Base-by-base conservation (phyloP, 768 basidiomycete genomes). In the Chalciporus piperatus region DNA sequence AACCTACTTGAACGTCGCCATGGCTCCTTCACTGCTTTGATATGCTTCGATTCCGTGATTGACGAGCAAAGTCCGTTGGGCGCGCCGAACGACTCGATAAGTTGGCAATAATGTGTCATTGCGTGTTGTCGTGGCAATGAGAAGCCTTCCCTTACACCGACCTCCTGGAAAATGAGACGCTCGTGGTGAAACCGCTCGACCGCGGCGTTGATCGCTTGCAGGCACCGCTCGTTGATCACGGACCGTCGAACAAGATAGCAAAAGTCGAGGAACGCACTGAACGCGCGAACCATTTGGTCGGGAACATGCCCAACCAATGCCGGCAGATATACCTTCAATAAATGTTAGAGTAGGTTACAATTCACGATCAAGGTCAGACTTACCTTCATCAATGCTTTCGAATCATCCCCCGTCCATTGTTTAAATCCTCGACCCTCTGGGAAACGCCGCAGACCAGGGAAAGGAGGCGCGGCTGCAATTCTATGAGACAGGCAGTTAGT, bases 331-430 rank as follows among this genome's bases (percentile, higher is more conserved):
- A 16, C 33, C 45, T 19, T 47, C 46, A 17, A 70, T 66, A 1
- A 62, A 62, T 11, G 60, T 46, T 3, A 69, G 48, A 49, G 60
- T 68, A 10, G 32, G 10, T 30, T 44, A 30, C 13, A 30, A 30
- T 19, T 4, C 25, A 25, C 25, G 25, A 25, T 25, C 13, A 1
- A 25, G 25, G 25, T 25, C 46, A 9, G n/a, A 51, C 40, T 10
- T 27, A 71, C 71, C 65, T 73, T 74, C 69, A 74, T 74, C 6
- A 74, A 46, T 0, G 61, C 70, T 25, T 74, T 74, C 2, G 68
- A 74, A 22, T 74, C 67, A 37, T 74, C 52, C 3, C 71, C 65
- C 0, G 70, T 74, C 73, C 73, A 74, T 27, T 74, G 73, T 19
- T 69, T 67, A 45, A 72, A 73, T 1, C 57, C 51, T 0, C 49